Conservation (phyloP, 768 basidiomycete genomes). For the Tylopilus balloui region DNA sequence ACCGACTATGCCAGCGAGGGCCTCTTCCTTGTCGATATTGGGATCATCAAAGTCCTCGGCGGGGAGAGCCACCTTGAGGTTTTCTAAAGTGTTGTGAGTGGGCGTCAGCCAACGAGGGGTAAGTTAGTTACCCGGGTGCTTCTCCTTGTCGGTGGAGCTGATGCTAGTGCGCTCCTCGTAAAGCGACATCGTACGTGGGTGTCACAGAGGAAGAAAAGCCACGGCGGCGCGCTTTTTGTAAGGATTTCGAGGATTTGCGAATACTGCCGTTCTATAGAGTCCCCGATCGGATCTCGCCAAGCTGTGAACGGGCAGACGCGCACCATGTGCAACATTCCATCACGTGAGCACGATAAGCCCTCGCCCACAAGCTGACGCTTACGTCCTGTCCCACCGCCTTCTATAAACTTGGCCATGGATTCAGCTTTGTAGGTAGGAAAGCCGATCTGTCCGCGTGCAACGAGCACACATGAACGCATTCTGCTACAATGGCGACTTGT, state of each 20-base stretch:
- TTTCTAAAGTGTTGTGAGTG: slow-evolving; percentile 1
- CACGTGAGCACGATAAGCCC: neutral
- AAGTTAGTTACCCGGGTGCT: slow-evolving; percentile 8
- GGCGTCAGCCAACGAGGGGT: neutral
- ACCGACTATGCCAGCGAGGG: slow-evolving; percentile 29
- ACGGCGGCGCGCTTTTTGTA: slow-evolving; percentile 14
- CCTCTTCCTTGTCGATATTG: slow-evolving; percentile 31
- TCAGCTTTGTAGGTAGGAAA: no score
- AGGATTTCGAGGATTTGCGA: neutral
- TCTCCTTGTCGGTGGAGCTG: slow-evolving; percentile 25
- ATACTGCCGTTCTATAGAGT: neutral
- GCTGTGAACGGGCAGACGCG: no score
- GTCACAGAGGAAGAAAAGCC: neutral
- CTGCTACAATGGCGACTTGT: no score
- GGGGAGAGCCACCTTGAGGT: slow-evolving; percentile 2
- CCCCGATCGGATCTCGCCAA: neutral
- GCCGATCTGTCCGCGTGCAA: no score
- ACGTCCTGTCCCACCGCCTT: no score
- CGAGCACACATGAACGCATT: no score
- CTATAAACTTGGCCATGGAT: no score
- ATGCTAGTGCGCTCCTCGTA: slow-evolving; percentile 16
- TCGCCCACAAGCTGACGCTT: neutral
- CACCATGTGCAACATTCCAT: neutral
- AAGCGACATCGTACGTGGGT: slow-evolving; percentile 16
- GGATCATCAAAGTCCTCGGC: slow-evolving; percentile 35